phyloP scores from a whole-genome alignment of 1,139 yeast genomes.

The Magnusiomyces starmeri region DNA sequence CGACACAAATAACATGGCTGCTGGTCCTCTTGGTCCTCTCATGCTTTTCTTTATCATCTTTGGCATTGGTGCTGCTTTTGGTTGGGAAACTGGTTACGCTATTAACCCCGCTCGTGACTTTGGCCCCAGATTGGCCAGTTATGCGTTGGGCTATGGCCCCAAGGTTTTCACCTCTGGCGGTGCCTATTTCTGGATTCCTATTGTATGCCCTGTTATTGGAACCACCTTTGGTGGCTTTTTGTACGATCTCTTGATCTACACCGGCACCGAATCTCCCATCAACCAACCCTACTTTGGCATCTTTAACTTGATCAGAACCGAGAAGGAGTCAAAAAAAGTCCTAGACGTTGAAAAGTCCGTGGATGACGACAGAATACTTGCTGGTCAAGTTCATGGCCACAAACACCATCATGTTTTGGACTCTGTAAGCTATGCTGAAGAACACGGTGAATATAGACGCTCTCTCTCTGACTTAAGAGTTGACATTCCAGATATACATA shows the following conservation, averaged over 20 bases:
- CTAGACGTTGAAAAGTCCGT: neutral
- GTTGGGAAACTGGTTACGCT: slow-evolving; percentile 47
- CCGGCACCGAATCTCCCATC: slow-evolving; percentile 44
- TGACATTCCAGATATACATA: too few relatives aligned
- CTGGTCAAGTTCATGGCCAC: slow-evolving; percentile 16
- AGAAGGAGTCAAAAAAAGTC: neutral
- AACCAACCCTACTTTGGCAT: slow-evolving; percentile 36
- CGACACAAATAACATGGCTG: slow-evolving; percentile 42
- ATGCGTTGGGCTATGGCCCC: slow-evolving; percentile 41
- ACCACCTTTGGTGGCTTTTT: slow-evolving; percentile 40
- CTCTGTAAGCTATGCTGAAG: slow-evolving; percentile 2
- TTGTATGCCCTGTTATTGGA: slow-evolving; percentile 42
- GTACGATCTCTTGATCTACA: slow-evolving; percentile 43
- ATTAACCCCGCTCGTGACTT: slow-evolving; percentile 47
- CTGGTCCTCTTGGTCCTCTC: slow-evolving; percentile 41
- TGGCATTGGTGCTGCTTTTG: slow-evolving; percentile 40
- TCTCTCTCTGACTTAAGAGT: too few relatives aligned
- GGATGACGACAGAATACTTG: slow-evolving; percentile 13
- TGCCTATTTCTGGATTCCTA: slow-evolving; percentile 47
- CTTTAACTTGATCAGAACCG: slow-evolving; percentile 4
- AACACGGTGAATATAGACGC: neutral
- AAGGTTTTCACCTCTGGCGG: slow-evolving; percentile 37
- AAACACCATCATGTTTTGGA: slow-evolving; percentile 12
- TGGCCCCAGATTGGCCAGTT: slow-evolving; percentile 45
- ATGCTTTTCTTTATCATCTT: slow-evolving; percentile 40